phyloP scores from a whole-genome alignment of 1,139 yeast genomes.

The Magnusiomyces fungicola region DNA sequence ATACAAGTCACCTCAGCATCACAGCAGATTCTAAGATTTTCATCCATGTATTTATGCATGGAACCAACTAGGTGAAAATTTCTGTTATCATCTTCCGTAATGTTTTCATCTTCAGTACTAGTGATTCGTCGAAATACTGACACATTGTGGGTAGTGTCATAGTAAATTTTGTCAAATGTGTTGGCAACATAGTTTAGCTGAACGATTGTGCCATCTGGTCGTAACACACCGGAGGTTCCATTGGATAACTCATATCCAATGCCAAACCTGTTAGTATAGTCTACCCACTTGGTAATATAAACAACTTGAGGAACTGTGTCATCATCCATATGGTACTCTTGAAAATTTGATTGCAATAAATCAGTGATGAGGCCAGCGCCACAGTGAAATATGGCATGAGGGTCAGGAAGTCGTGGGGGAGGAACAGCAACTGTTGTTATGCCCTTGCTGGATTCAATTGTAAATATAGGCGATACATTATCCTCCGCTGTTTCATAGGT shows the following conservation, averaged over 20 bases:
- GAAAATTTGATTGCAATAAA: not conserved
- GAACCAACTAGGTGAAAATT: conserved; percentile 26
- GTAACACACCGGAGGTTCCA: conserved; percentile 82
- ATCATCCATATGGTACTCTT: not conserved
- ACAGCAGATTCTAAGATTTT: conserved; percentile 24
- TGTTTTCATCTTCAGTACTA: conserved; percentile 3
- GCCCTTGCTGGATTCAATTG: too few species aligned
- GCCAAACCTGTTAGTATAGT: conserved; percentile 92
- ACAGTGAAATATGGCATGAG: not conserved
- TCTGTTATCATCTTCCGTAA: conserved; percentile 21
- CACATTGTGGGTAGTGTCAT: conserved; percentile 6
- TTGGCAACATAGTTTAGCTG: conserved; percentile 17
- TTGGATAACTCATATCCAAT: conserved; percentile 88
- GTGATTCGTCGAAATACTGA: conserved; percentile 9
- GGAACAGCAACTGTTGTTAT: not conserved
- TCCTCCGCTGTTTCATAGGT: too few species aligned
- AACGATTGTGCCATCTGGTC: conserved; percentile 20
- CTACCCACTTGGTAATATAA: conserved; percentile 94
- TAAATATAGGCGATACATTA: too few species aligned
- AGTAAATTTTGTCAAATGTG: conserved; percentile 10
- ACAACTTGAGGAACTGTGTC: conserved; percentile 12
- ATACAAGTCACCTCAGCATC: conserved; percentile 1
- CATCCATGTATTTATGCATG: conserved; percentile 32
- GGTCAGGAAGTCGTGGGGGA: not conserved
- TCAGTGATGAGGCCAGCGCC: not conserved